Conservation (phyloP, 2,329 filamentous ascomycete genomes). For the Clonostachys chloroleuca region DNA sequence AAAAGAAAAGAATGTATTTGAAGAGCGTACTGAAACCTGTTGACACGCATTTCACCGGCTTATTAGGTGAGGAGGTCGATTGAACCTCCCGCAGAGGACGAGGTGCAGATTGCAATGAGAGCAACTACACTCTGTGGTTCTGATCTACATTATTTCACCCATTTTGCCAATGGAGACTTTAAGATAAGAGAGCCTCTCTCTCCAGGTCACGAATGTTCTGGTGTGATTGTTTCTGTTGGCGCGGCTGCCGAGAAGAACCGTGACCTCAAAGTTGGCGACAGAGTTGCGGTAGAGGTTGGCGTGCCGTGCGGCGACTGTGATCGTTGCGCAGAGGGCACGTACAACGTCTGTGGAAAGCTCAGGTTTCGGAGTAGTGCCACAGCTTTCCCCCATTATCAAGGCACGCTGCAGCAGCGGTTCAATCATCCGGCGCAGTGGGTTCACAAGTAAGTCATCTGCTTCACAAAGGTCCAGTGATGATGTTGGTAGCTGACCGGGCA, state of each 20-base stretch:
- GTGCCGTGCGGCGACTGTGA: constrained; percentile 56
- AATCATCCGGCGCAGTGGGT: constrained; percentile 54
- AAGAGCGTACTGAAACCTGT: too few species aligned
- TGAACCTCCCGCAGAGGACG: constrained; percentile 8
- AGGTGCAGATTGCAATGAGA: constrained; percentile 49
- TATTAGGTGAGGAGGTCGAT: not conserved
- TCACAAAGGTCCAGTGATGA: not conserved
- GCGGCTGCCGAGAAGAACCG: constrained; percentile 42
- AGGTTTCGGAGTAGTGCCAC: constrained; percentile 55
- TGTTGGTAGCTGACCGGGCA: not conserved
- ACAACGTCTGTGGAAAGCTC: constrained; percentile 58
- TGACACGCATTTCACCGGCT: too few species aligned
- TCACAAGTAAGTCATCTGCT: constrained; percentile 24
- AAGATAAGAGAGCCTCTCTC: constrained; percentile 29
- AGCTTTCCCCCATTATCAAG: constrained; percentile 49
- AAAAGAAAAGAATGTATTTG: not conserved
- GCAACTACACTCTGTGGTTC: constrained; percentile 54
- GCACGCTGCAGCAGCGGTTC: constrained; percentile 54
- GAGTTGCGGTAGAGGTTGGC: constrained; percentile 60
- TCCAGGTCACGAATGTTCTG: constrained; percentile 56
- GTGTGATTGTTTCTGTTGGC: constrained; percentile 48
- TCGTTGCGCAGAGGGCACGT: constrained; percentile 49
- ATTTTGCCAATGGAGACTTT: constrained; percentile 54
- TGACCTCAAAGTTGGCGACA: constrained; percentile 40
- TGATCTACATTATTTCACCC: constrained; percentile 53